These are phyloP conservation scores for Paxillus involutus DNA, from an alignment of 768 basidiomycete genomes.

Conservation along the genomic window DNA sequence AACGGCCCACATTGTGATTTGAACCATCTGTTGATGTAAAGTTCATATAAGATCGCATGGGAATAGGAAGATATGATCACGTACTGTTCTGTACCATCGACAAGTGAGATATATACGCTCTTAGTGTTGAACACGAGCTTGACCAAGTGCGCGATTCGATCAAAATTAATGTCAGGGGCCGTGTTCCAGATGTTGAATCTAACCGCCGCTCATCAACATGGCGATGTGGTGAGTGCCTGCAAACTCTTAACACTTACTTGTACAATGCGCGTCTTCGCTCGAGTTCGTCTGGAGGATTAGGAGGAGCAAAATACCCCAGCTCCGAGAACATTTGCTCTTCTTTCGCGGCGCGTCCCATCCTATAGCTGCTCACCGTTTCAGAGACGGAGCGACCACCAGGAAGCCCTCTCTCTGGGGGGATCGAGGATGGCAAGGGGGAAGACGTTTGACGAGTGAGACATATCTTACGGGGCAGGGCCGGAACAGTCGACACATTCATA, in stretches of 20 bases:
- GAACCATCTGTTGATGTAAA: slow-evolving; percentile 60
- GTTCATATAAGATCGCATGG: slow-evolving; percentile 9
- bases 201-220: slow-evolving; percentile 3
- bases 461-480: slow-evolving; percentile 50
- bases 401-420: slow-evolving; percentile 30
- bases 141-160: slow-evolving; percentile 88
- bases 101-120: slow-evolving; percentile 76
- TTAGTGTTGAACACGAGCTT: slow-evolving; percentile 92
- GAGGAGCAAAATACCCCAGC: slow-evolving; percentile 73
- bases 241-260: slow-evolving; percentile 49
- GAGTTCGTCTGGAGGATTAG: slow-evolving; percentile 81
- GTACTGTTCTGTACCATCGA: slow-evolving; percentile 85
- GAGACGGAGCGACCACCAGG: slow-evolving; percentile 33
- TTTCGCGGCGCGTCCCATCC: slow-evolving; percentile 53
- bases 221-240: neutral
- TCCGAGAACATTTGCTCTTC: slow-evolving; percentile 68
- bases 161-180: slow-evolving; percentile 84
- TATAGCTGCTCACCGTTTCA: slow-evolving; percentile 31
- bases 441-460: slow-evolving; percentile 63
- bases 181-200: slow-evolving; percentile 93
- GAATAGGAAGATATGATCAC: slow-evolving; percentile 25
- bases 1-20: slow-evolving; percentile 76
- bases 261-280: slow-evolving; percentile 83
- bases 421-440: slow-evolving; percentile 55
- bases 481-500: slow-evolving; percentile 37